Conservation (phyloP, 352 stramenopile genomes). For the Lagenidium giganteum region DNA sequence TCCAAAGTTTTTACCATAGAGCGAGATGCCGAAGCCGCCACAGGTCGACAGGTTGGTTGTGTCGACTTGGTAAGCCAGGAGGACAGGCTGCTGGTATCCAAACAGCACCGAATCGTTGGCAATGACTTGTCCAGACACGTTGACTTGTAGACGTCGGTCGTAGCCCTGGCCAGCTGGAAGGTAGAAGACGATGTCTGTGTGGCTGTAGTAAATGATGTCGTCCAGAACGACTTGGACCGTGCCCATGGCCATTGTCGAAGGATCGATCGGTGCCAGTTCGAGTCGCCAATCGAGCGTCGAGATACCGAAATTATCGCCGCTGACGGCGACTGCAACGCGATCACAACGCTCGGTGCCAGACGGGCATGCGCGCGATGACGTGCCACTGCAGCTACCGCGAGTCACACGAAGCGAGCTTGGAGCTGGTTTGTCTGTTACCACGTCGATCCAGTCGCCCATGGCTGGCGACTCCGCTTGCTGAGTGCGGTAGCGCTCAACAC, state of each 20-base stretch:
- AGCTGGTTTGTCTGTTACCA: slow-evolving; percentile 10
- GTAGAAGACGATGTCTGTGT: slow-evolving; percentile 53
- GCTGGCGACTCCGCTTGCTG: slow-evolving; percentile 17
- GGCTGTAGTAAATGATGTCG: slow-evolving; percentile 52
- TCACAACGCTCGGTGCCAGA: slow-evolving; percentile 36
- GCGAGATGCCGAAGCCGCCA: slow-evolving; percentile 45
- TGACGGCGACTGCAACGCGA: slow-evolving; percentile 33
- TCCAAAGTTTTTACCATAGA: slow-evolving; percentile 68
- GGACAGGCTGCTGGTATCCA: slow-evolving; percentile 31
- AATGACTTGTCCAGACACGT: slow-evolving; percentile 20
- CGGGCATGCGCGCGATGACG: slow-evolving; percentile 23
- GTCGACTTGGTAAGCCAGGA: slow-evolving; percentile 30
- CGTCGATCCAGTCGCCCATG: slow-evolving; percentile 25
- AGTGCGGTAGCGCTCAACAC: slow-evolving; percentile 21
- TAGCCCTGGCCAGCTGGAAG: slow-evolving; percentile 40
- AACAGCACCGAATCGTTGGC: slow-evolving; percentile 35
- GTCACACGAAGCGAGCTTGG: slow-evolving; percentile 24
- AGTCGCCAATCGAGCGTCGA: slow-evolving; percentile 35
- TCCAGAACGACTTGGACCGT: slow-evolving; percentile 21
- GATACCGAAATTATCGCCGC: slow-evolving; percentile 48
- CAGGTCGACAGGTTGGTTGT: slow-evolving; percentile 56
- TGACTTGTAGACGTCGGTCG: slow-evolving; percentile 31
- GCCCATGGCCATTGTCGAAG: slow-evolving; percentile 9
- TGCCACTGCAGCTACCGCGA: slow-evolving; percentile 27
- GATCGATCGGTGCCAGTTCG: slow-evolving; percentile 20